Evolutionary conservation across 495 filamentous ascomycete genomes (phyloP), one percentile per base, ranked within the genome.

Genomic region (Aspergillus mulundensis): DNA sequence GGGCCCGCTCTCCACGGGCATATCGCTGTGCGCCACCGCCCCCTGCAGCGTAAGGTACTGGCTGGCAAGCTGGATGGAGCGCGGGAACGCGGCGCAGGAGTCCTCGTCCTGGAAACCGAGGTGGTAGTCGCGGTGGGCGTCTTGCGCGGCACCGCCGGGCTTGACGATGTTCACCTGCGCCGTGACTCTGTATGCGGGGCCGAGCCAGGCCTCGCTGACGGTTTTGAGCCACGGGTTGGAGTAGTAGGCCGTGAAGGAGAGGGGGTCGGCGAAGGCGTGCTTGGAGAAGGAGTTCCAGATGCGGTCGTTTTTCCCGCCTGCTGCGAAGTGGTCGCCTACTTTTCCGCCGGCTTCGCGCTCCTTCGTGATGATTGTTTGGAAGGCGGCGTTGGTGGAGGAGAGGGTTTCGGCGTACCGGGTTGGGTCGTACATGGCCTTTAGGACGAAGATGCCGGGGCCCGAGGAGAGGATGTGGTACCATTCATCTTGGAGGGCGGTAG

Each of bases 241-340:
- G 68, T 81, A 81, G 70, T 84, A 84, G 5, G 61, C 50, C 0
- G 75, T 25, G 65, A 83, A 84, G 6, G 71, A 75, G 46, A 56
- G 19, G 0, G 78, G 76, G 53, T 79, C 73, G 3, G 64, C 56
- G 24, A 72, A 59, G 57, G 68, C 72, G 60, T 83, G 81, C 59
- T 84, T 84, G 59, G 68, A 67, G 66, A 84, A 81, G 38, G 77
- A 73, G 68, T 82, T 84, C 80, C 78, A 84, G 64, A 83, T 82
- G 23, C 81, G 75, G 48, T 72, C 66, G 61, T 84, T 84, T 25
- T 64, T 62, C 42, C 72, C 75, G 39, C 67, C 54, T 10, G 66
- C 61, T 20, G 78, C 75, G 68, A 83, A 83, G 55, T 83, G 81
- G 70, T 84, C 81, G 54, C 80, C 81, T 60, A 44, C 46, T 12